Conservation (phyloP, 441 rosid species). For the Aquilaria agallochum region DNA sequence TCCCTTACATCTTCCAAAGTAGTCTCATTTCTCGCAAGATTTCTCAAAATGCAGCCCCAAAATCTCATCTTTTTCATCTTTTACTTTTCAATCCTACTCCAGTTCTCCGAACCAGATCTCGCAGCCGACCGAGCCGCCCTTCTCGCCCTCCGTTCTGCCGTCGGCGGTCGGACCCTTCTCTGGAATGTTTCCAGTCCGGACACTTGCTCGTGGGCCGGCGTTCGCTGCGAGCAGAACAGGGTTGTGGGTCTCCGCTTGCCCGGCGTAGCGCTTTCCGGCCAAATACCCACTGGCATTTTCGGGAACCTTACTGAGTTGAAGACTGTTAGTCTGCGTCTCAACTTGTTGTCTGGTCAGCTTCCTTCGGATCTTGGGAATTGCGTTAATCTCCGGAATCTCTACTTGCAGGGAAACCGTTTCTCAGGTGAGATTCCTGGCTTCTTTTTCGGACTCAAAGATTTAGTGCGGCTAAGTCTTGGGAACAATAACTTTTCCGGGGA, state of each 20-base stretch:
- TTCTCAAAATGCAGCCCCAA: neutral
- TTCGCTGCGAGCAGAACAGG: constrained; percentile 49
- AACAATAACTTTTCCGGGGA: constrained; percentile 62
- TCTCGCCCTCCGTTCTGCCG: constrained; percentile 61
- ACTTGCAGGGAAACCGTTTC: constrained; percentile 72
- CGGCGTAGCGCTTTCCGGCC: constrained; percentile 66
- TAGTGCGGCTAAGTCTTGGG: constrained; percentile 65
- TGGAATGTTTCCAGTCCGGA: constrained; percentile 52
- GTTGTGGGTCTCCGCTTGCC: constrained; percentile 76
- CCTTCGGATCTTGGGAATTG: constrained; percentile 83
- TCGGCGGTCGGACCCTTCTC: constrained; percentile 74
- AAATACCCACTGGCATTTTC: constrained; percentile 65
- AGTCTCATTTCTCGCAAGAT: neutral
- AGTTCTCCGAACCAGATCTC: constrained; percentile 48
- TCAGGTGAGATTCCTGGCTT: constrained; percentile 79
- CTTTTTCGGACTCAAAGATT: constrained; percentile 47
- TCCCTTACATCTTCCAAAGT: constrained; percentile 3
- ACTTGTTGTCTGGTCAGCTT: constrained; percentile 50
- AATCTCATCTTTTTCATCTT: constrained; percentile 20
- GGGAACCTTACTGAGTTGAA: constrained; percentile 70
- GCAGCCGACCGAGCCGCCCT: constrained; percentile 75
- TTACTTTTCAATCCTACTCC: constrained; percentile 11
- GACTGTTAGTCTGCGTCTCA: constrained; percentile 79
- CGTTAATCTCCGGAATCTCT: constrained; percentile 54
- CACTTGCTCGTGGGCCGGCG: constrained; percentile 87